Conservation (phyloP, 2,329 filamentous ascomycete species). For the Scortechinia acanthostroma region DNA sequence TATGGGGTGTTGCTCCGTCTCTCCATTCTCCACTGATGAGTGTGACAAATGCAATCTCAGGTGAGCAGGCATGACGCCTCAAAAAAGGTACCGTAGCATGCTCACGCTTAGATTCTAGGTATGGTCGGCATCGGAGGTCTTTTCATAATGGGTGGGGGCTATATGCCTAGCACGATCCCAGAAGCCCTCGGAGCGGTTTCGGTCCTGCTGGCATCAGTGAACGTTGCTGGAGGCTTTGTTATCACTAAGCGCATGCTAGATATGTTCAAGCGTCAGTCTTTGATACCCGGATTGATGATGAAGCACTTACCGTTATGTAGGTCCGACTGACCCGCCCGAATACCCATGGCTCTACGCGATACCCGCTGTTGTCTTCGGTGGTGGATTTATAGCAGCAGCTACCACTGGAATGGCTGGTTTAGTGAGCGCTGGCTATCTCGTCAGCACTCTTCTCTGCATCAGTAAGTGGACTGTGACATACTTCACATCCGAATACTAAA, state of each 20-base stretch:
- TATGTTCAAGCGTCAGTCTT: slow-evolving; percentile 67
- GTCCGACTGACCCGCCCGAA: slow-evolving; percentile 77
- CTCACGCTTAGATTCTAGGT: slow-evolving; percentile 24
- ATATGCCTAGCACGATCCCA: slow-evolving; percentile 70
- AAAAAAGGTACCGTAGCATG: slow-evolving; percentile 5
- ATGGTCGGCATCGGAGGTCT: slow-evolving; percentile 86
- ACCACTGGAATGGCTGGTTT: slow-evolving; percentile 76
- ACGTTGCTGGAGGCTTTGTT: slow-evolving; percentile 81
- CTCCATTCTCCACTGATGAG: slow-evolving; percentile 87
- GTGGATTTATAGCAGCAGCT: slow-evolving; percentile 73
- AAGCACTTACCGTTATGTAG: slow-evolving; percentile 17
- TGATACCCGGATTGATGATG: background rate
- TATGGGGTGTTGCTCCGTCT: slow-evolving; percentile 79
- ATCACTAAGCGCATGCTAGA: slow-evolving; percentile 91
- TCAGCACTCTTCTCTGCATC: slow-evolving; percentile 81
- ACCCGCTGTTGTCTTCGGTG: slow-evolving; percentile 70
- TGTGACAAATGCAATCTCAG: slow-evolving; percentile 86
- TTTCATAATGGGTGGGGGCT: slow-evolving; percentile 81
- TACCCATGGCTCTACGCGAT: slow-evolving; percentile 82
- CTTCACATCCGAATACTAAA: slow-evolving; percentile 3
- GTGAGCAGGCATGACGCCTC: too few relatives aligned
- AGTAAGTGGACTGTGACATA: too few relatives aligned
- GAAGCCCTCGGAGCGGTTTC: slow-evolving; percentile 73
- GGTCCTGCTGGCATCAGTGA: slow-evolving; percentile 79
- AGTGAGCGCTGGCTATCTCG: slow-evolving; percentile 80